Conservation (phyloP, 2,329 filamentous ascomycete species). For the Colletotrichum scovillei region DNA sequence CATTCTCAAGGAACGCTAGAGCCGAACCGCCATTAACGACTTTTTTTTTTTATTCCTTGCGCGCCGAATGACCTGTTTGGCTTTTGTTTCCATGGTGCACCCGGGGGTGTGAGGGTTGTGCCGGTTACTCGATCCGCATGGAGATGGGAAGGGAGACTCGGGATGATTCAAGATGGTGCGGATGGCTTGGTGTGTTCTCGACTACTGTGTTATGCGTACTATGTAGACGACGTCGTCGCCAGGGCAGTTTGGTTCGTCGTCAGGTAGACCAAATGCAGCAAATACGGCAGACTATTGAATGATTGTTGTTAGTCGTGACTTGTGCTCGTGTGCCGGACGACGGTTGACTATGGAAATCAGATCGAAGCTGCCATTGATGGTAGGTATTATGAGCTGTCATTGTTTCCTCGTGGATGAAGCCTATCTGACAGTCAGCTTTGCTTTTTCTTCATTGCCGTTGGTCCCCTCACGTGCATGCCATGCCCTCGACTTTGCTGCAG, state of each 20-base stretch:
- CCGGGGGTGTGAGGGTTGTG: background rate
- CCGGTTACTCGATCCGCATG: background rate
- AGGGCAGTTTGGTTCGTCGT: background rate
- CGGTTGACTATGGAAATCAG: background rate
- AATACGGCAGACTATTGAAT: background rate
- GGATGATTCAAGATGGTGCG: background rate
- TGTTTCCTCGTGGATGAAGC: background rate
- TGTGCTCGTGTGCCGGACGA: background rate
- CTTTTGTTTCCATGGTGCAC: conserved; percentile 13
- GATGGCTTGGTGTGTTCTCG: background rate
- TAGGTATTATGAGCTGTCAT: background rate
- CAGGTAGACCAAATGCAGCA: background rate
- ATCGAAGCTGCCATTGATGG: background rate
- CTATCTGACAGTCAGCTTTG: conserved; percentile 5
- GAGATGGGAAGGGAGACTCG: conserved; percentile 1
- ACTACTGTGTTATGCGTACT: too few relatives aligned
- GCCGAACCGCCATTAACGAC: conserved; percentile 26
- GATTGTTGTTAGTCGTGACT: background rate
- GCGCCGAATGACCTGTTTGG: conserved; percentile 21
- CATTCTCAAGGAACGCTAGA: conserved; percentile 19
- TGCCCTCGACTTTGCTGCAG: background rate
- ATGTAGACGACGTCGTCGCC: background rate
- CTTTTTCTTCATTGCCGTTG: background rate
- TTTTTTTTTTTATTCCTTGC: background rate
- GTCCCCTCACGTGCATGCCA: background rate